Evolutionary conservation across 2,329 filamentous ascomycete genomes (phyloP), one percentile per base, ranked within the genome.

Genomic region (Alternaria postmessia): DNA sequence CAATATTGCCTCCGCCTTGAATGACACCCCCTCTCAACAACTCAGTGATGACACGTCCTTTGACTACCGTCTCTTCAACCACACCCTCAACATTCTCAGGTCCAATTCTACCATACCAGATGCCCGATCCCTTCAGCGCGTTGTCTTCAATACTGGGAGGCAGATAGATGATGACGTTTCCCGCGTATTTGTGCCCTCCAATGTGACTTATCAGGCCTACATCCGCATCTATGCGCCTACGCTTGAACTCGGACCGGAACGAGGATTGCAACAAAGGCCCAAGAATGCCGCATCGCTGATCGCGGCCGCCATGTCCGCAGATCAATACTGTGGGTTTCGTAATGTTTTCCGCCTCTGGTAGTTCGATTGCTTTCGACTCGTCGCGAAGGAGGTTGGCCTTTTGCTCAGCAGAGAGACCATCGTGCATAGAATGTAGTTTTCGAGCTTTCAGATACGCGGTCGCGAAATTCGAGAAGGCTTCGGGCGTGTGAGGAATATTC

Each of bases 251-350:
- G 8, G 77, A 78, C 66, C 88, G 84, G 67, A 98, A 98, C 68
- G 93, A 90, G 0, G 79, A 79, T 67, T 87, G 82, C 14, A 98
- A 81, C 1, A 92, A 79, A 0, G 93, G 93, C 0, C 92, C 94
- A 64, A 94, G 83, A 22, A 92, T 80, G 0, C 95, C 94, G 72
- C 95, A 99, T 52, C 95, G 86, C 70, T 84, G 82, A 74, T 99
- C 95, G 11, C 95, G 85, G 3, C 89, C 88, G 14, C 90, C 91
- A 70, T 99, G 95, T 0, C 93, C 93, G 74, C 95, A 99, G 43
- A 97, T 90, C 20, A 98, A 81, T 30, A 99, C 87, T 1, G 65
- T 69, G n/a, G 68, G 70, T 1, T 51, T 65, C 0, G 64, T 68
- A n/a, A 77, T 69, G 4, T 59, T 62, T 11, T 85, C 80, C 5